Evolutionary conservation across 2,329 filamentous ascomycete species (phyloP).

Genomic region (Stagonosporopsis rhizophila): DNA sequence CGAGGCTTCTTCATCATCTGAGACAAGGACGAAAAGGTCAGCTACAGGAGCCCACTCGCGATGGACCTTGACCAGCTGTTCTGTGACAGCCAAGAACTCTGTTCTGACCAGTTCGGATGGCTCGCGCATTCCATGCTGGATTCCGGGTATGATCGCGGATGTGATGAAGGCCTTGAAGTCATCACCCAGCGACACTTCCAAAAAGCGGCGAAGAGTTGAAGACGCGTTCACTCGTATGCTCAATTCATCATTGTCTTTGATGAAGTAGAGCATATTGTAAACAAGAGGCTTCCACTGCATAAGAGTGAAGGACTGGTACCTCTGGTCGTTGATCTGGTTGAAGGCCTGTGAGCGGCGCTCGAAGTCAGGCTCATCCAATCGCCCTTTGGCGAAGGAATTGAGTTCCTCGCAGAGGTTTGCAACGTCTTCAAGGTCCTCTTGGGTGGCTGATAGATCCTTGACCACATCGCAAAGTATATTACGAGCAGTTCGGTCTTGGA

Average conservation of each 20-base stretch:
- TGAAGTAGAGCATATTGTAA: conserved; percentile 87
- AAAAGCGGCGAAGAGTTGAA: conserved; percentile 78
- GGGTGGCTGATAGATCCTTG: conserved; percentile 70
- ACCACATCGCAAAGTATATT: conserved; percentile 77
- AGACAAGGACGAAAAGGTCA: conserved; percentile 76
- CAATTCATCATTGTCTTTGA: conserved; percentile 86
- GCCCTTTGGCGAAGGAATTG: conserved; percentile 76
- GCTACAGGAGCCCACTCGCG: conserved; percentile 73
- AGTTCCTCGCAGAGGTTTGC: conserved; percentile 77
- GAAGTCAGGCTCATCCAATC: conserved; percentile 87
- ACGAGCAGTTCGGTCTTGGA: conserved; percentile 81
- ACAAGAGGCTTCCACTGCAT: conserved; percentile 87
- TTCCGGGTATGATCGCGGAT: conserved; percentile 72
- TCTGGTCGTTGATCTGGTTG: conserved; percentile 69
- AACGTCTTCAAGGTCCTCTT: conserved; percentile 66
- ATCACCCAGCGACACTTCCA: conserved; percentile 62
- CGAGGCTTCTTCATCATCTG: conserved; percentile 76
- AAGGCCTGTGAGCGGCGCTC: conserved; percentile 82
- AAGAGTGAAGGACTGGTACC: conserved; percentile 66
- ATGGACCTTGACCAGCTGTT: conserved; percentile 75
- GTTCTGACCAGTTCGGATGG: conserved; percentile 82
- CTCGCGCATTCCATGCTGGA: conserved; percentile 79
- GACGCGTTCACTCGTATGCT: conserved; percentile 85
- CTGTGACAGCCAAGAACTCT: conserved; percentile 82
- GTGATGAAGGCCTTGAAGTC: conserved; percentile 67